phyloP scores from a whole-genome alignment of 2,329 filamentous ascomycete species.

The Hymenotorrendiella dingleyae region DNA sequence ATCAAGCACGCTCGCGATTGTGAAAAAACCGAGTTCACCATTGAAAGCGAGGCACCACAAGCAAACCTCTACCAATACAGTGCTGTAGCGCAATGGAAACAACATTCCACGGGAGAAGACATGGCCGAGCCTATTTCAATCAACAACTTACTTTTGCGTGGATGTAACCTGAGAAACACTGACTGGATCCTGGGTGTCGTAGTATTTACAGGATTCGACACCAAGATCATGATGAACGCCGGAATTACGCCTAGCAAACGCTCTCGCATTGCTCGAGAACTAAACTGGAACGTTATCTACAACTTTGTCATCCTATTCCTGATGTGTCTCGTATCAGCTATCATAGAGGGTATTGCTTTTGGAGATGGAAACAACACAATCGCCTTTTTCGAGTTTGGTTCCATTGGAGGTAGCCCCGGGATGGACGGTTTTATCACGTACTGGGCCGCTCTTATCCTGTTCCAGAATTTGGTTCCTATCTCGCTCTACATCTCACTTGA shows the following conservation, averaged over 20 bases:
- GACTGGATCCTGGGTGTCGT: constrained; percentile 94
- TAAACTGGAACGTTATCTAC: constrained; percentile 97
- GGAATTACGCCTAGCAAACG: constrained; percentile 94
- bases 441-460: constrained; percentile 89
- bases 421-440: constrained; percentile 94
- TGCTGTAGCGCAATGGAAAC: constrained; percentile 81
- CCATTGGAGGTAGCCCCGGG: constrained; percentile 66
- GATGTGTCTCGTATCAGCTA: constrained; percentile 82
- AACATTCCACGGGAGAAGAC: constrained; percentile 59
- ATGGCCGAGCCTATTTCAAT: constrained; percentile 93
- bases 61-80: constrained; percentile 95
- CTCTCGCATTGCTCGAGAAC: constrained; percentile 80
- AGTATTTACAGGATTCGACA: constrained; percentile 90
- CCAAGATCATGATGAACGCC: constrained; percentile 99
- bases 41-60: constrained; percentile 88
- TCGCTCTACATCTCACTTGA: constrained; percentile 96
- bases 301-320: constrained; percentile 86
- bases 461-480: constrained; percentile 98
- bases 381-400: constrained; percentile 77
- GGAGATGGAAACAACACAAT: constrained; percentile 66
- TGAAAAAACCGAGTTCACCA: constrained; percentile 77
- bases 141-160: constrained; percentile 90
- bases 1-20: constrained; percentile 89
- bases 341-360: constrained; percentile 84
- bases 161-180: constrained; percentile 89